These are phyloP conservation scores for Castanea sativa DNA, from an alignment of 306 rosid genomes.

Conservation along the genomic window DNA sequence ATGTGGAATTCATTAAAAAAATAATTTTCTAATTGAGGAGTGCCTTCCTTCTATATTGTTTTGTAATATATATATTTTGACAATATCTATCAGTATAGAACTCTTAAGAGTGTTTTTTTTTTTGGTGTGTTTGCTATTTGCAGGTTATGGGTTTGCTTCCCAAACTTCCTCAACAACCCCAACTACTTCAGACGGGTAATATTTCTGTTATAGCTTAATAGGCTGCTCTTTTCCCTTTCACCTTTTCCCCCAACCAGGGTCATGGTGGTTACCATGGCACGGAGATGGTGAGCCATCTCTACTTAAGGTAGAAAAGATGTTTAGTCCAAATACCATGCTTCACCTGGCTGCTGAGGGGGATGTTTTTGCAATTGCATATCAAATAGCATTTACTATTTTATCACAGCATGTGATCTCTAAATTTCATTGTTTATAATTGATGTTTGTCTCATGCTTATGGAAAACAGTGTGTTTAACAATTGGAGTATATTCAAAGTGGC, in stretches of 20 bases:
- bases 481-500: slow-evolving; percentile 98
- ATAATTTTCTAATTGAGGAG: neutral
- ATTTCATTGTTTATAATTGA: slow-evolving; percentile 1
- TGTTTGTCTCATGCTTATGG: slow-evolving; percentile 15
- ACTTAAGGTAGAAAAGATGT: neutral
- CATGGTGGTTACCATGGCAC: neutral
- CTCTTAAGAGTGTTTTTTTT: neutral
- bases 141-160: slow-evolving; percentile 86
- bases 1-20: neutral
- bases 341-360: slow-evolving; percentile 7
- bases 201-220: neutral
- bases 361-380: slow-evolving; percentile 20
- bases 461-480: slow-evolving; percentile 81
- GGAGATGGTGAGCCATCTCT: slow-evolving; percentile 1
- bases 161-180: slow-evolving; percentile 83
- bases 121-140: slow-evolving; percentile 18
- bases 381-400: slow-evolving; percentile 7
- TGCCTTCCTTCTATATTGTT: neutral
- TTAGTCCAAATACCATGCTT: neutral
- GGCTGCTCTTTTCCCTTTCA: neutral
- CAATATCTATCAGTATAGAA: neutral
- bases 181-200: slow-evolving; percentile 95
- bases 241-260: neutral
- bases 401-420: slow-evolving; percentile 5
- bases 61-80: neutral